Percentiles rank a stretch among this genome's conserved stretches.
Evolutionary conservation across 176 grass and related monocot genomes (phyloP).

Genomic region (Chrysopogon serrulatus): DNA sequence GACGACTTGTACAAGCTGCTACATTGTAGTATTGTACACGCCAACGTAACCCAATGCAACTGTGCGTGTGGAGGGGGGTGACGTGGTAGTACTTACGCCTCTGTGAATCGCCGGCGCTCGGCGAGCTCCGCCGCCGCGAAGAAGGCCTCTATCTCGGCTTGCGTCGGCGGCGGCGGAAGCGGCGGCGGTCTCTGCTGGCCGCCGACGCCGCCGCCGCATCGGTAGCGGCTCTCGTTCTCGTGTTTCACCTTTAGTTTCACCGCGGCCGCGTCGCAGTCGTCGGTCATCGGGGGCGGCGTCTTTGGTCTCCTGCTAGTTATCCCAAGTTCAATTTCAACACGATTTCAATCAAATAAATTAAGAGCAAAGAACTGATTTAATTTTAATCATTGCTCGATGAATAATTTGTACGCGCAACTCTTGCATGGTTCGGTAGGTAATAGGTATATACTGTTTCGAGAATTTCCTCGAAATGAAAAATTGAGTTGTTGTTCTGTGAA

Average conservation of each 20-base stretch:
- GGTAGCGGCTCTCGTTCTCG: background rate
- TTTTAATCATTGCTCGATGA: background rate
- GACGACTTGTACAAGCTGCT: no score
- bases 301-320: background rate
- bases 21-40: background rate
- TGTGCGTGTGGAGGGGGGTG: background rate
- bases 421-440: background rate
- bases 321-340: background rate
- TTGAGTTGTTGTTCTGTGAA: background rate
- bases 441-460: background rate
- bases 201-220: background rate
- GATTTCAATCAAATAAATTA: background rate
- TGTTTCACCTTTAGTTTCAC: background rate
- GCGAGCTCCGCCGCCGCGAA: constrained; percentile 48
- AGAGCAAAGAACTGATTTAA: background rate
- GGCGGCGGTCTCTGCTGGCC: no score
- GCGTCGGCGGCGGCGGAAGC: background rate
- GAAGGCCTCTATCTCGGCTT: constrained; percentile 58
- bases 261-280: background rate
- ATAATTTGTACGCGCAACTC: background rate
- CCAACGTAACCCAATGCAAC: background rate
- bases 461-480: background rate
- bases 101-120: constrained; percentile 33
- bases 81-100: constrained; percentile 14
- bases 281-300: background rate